Evolutionary conservation across 1,284 basidiomycete genomes (phyloP).

Genomic region (Malassezia restricta): DNA sequence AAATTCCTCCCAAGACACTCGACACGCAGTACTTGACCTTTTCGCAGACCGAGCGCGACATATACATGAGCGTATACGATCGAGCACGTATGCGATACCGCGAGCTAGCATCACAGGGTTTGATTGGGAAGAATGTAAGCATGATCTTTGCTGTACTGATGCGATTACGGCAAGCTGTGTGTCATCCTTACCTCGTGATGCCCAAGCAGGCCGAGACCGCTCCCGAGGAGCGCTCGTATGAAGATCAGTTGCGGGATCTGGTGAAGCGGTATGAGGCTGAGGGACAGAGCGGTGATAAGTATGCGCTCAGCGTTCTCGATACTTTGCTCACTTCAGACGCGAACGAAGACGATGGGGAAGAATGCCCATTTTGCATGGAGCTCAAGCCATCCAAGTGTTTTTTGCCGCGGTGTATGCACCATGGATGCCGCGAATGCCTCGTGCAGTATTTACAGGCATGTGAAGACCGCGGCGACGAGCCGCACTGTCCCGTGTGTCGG

Average conservation of each 20-base stretch:
- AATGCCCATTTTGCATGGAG: slow-evolving; percentile 47
- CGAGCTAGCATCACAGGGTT: slow-evolving; percentile 28
- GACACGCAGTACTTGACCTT: slow-evolving; percentile 30
- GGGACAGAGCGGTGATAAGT: slow-evolving; percentile 8
- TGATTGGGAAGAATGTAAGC: slow-evolving; percentile 41
- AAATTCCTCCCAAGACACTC: slow-evolving; percentile 73
- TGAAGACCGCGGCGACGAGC: slow-evolving; percentile 57
- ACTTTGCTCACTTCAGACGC: slow-evolving; percentile 14
- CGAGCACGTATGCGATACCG: slow-evolving; percentile 37
- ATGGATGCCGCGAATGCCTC: slow-evolving; percentile 66
- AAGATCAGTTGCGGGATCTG: slow-evolving; percentile 22
- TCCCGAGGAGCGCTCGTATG: slow-evolving; percentile 17
- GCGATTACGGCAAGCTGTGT: slow-evolving; percentile 48
- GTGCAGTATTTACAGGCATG: slow-evolving; percentile 57
- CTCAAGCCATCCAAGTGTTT: slow-evolving; percentile 31
- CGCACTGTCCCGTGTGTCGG: slow-evolving; percentile 43
- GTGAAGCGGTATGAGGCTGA: slow-evolving; percentile 25
- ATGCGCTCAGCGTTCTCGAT: slow-evolving; percentile 22
- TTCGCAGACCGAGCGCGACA: slow-evolving; percentile 35
- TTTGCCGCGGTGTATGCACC: slow-evolving; percentile 46
- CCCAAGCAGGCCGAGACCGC: slow-evolving; percentile 20
- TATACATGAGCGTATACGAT: slow-evolving; percentile 45
- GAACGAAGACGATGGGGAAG: slow-evolving; percentile 16
- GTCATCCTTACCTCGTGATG: slow-evolving; percentile 47
- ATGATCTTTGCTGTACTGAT: slow-evolving; percentile 48